Percentiles rank a stretch among this genome's conserved stretches.
Evolutionary conservation across 306 rosid genomes (phyloP).

Genomic region (Delonix regia): DNA sequence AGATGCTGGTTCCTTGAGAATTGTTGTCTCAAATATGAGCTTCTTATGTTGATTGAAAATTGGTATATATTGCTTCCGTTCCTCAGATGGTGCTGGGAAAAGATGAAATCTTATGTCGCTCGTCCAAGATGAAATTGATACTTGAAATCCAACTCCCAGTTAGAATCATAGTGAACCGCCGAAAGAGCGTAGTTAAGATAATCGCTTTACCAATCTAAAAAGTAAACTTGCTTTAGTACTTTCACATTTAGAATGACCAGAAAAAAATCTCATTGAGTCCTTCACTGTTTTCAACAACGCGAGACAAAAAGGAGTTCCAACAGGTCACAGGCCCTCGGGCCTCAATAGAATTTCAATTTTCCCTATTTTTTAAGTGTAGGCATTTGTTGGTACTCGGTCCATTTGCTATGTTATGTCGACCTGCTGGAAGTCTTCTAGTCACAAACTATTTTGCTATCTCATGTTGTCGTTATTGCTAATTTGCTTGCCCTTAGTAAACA

Average conservation of each 20-base stretch:
- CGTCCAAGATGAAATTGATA: neutral
- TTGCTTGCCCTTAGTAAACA: constrained; percentile 61
- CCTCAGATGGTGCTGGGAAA: neutral
- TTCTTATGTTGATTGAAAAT: neutral
- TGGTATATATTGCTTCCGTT: neutral
- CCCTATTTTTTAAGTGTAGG: neutral
- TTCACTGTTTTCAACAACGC: neutral
- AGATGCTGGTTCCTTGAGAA: neutral
- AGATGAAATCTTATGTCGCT: neutral
- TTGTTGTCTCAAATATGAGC: neutral
- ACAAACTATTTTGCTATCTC: neutral
- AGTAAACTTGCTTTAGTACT: neutral
- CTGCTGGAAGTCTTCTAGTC: neutral
- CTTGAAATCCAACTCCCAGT: neutral
- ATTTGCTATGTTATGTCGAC: neutral
- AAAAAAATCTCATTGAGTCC: neutral
- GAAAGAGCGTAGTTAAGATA: neutral
- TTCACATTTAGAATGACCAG: too few species aligned
- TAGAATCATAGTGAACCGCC: neutral
- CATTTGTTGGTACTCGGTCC: neutral
- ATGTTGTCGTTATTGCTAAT: neutral
- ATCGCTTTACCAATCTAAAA: neutral
- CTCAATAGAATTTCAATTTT: neutral
- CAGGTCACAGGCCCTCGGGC: neutral
- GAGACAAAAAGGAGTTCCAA: neutral